Base-by-base conservation (phyloP, 2,329 filamentous ascomycete species). In the Myriangium duriaei region DNA sequence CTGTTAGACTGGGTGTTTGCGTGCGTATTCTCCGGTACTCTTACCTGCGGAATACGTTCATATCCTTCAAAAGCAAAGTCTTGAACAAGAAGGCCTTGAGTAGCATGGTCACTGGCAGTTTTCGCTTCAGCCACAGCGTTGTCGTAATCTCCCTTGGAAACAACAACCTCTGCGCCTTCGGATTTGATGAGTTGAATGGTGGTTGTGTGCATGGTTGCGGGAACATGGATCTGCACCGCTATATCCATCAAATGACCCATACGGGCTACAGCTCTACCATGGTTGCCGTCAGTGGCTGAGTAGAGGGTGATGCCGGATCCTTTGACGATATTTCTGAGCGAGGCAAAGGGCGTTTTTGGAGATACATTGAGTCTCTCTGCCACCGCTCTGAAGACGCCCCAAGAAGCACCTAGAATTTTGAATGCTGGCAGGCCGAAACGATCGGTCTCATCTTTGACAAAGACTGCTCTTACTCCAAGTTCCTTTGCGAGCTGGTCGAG, bases 331-430 rank as follows among this genome's bases (percentile, higher is more conserved):
- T n/a, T n/a, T n/a, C n/a, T n/a, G n/a, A 62, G 53, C 1, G 51
- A 50, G 47, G 30, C 11, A 29, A 42, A n/a, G n/a, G n/a, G n/a
- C n/a, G n/a, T n/a, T n/a, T n/a, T n/a, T n/a, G n/a, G n/a, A n/a
- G n/a, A n/a, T n/a, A n/a, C n/a, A n/a, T n/a, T n/a, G n/a, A n/a
- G n/a, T n/a, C n/a, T n/a, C n/a, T n/a, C n/a, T n/a, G n/a, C n/a
- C n/a, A n/a, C n/a, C n/a, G 76, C 72, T 5, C 71, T 68, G 47
- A 74, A 78, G 3, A 72, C 67, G 0, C 72, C 80, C 80, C 80
- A 88, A 1, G 78, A 81, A 1, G 82, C 81, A 13, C 82, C 83
- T 0, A 87, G 68, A 31, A 87, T 81, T 56, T 91, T 91, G 65
- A 87, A 88, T 0, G 81, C 71, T 0, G 79, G 79, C 2, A 87